These are phyloP conservation scores for Colletotrichum tanaceti DNA, from an alignment of 2,329 filamentous ascomycete species.

Conservation along the genomic window DNA sequence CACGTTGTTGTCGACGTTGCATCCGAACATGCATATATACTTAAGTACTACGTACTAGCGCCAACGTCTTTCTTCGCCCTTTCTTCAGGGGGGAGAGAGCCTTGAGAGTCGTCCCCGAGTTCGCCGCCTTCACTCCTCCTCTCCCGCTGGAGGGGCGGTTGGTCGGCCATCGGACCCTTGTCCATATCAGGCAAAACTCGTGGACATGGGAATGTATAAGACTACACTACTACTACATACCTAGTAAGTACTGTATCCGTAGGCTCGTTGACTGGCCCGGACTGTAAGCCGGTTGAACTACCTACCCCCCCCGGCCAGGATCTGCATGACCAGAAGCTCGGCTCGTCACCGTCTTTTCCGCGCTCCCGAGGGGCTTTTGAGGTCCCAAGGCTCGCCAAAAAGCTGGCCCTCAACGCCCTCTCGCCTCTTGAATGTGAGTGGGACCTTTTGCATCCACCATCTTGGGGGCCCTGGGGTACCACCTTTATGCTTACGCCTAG, in stretches of 20 bases:
- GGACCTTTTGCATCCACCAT: not conserved
- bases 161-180: not conserved
- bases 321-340: constrained; percentile 17
- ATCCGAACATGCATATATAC: not conserved
- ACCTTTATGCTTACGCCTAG: not conserved
- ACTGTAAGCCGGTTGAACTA: constrained; percentile 11
- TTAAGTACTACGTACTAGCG: too few species aligned
- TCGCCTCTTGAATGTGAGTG: not conserved
- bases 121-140: not conserved
- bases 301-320: constrained; percentile 13
- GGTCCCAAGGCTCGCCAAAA: constrained; percentile 9
- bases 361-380: not conserved
- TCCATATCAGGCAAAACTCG: constrained; percentile 9
- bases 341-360: constrained; percentile 10
- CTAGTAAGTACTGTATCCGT: too few species aligned
- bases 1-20: not conserved
- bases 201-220: too few species aligned
- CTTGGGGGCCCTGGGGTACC: too few species aligned
- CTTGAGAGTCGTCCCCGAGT: not conserved
- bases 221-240: too few species aligned
- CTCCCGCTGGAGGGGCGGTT: too few species aligned
- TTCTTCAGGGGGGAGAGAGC: not conserved
- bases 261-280: constrained; percentile 9
- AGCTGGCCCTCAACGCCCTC: not conserved
- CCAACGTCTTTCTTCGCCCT: not conserved